Evolutionary conservation across 169 alveolate species (phyloP), one percentile per base, ranked within the genome.

Genomic region (Plasmodium fragile): DNA sequence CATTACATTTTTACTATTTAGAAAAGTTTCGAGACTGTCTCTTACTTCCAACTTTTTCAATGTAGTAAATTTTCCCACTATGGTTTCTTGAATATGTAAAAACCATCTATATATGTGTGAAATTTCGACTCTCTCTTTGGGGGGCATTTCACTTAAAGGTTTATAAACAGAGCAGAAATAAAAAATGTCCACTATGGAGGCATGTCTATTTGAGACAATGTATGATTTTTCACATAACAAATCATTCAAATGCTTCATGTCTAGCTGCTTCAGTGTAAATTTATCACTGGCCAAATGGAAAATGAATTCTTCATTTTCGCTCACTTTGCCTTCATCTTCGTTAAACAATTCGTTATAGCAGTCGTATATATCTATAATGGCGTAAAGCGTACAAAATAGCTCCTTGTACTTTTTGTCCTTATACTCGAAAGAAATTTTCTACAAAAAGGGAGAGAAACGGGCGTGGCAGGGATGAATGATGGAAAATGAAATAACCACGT

Each of bases 241-340:
- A 25, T 85, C 93, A 85, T 85, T 85, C 79, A 85, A 13, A 28
- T 85, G 93, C 13, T 85, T 85, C 85, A 85, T 8, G 75, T 85
- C 93, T 10, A 34, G 34, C 43, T 73, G 84, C 18, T 85, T 85
- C 45, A 85, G 39, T n/a, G 11, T 75, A 77, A 36, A 85, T 53
- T 85, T 85, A 36, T 85, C 82, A 55, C 93, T 85, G 36, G 85
- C 93, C 70, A 85, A 32, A 55, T 85, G 69, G 45, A 85, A 85
- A 52, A 85, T 85, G 25, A 85, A 85, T 85, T 85, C 93, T 34
- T 85, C 93, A 55, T 77, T 85, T 59, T 85, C 93, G 65, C 93
- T 85, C 41, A 85, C 84, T 85, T 85, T 85, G 4, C 52, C 85
- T 43, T 85, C 93, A 85, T 85, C 85, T 73, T 85, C 85, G 65